Conservation (phyloP, 2,329 filamentous ascomycete species). For the Pseudocercospora fijiensis region DNA sequence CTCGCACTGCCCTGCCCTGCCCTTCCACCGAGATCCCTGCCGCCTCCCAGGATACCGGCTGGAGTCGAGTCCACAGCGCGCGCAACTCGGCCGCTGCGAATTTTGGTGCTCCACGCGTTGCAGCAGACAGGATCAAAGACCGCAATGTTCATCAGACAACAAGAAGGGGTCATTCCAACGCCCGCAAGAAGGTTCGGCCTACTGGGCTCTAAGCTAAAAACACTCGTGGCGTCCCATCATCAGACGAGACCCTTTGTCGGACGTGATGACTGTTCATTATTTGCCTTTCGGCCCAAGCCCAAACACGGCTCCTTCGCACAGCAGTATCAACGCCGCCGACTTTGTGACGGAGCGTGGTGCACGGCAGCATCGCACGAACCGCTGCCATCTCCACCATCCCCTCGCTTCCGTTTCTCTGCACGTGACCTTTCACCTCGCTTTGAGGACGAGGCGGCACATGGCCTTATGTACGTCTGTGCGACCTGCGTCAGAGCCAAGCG, state of each 20-base stretch:
- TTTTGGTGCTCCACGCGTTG: not conserved
- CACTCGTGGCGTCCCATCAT: not conserved
- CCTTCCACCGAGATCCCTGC: not conserved
- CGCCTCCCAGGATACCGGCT: not conserved
- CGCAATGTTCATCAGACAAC: not conserved
- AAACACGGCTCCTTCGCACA: conserved; percentile 4
- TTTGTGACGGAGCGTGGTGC: not conserved
- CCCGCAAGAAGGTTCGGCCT: not conserved
- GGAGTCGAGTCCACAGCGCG: not conserved
- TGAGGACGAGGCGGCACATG: not conserved
- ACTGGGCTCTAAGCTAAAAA: not conserved
- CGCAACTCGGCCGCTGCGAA: not conserved
- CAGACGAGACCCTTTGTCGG: not conserved
- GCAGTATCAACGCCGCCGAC: not conserved
- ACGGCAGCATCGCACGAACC: conserved; percentile 5
- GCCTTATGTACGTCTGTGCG: conserved; percentile 1
- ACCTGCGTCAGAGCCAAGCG: not conserved
- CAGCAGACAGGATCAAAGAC: not conserved
- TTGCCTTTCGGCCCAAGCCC: not conserved
- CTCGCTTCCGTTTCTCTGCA: not conserved
- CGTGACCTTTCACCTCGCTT: not conserved
- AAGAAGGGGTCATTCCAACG: not conserved
- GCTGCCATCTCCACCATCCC: conserved; percentile 4
- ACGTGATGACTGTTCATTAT: not conserved
- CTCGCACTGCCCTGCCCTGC: not conserved